phyloP scores from a whole-genome alignment of 495 filamentous ascomycete genomes.

The Penicillium salamii region DNA sequence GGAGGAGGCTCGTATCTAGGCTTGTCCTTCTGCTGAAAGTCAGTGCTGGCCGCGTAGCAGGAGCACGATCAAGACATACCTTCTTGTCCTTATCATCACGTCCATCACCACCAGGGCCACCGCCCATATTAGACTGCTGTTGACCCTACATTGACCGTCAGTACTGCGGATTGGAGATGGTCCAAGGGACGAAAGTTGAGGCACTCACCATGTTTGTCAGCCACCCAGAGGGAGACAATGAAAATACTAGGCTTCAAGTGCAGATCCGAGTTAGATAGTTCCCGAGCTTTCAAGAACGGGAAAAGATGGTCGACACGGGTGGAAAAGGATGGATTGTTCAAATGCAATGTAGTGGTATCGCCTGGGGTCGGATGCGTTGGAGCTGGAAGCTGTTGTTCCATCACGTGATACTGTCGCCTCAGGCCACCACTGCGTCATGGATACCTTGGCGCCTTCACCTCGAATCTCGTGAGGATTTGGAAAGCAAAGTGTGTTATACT shows the following conservation, averaged over 20 bases:
- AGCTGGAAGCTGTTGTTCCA: constrained; percentile 29
- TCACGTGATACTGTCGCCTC: constrained; percentile 24
- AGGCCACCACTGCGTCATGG: constrained; percentile 23
- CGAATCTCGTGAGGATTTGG: constrained; percentile 1
- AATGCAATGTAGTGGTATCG: constrained; percentile 15
- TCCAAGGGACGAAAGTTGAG: constrained; percentile 8
- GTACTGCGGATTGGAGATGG: constrained; percentile 12
- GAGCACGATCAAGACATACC: constrained; percentile 60
- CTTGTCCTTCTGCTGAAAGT: constrained; percentile 81
- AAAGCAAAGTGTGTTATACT: background rate
- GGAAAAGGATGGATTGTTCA: constrained; percentile 22
- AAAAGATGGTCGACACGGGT: constrained; percentile 5
- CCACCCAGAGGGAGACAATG: constrained; percentile 17
- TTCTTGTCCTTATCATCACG: constrained; percentile 93
- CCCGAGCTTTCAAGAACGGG: background rate
- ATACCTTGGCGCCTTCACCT: constrained; percentile 15
- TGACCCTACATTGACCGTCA: constrained; percentile 50
- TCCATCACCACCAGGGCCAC: constrained; percentile 65
- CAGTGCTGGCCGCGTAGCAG: constrained; percentile 1
- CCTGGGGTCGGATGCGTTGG: constrained; percentile 14
- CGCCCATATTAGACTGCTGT: constrained; percentile 84
- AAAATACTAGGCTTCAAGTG: constrained; percentile 3
- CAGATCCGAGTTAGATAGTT: background rate
- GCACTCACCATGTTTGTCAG: constrained; percentile 38
- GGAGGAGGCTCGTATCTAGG: constrained; percentile 99